Conservation (phyloP, 768 basidiomycete genomes). For the Hygrophorus russula region DNA sequence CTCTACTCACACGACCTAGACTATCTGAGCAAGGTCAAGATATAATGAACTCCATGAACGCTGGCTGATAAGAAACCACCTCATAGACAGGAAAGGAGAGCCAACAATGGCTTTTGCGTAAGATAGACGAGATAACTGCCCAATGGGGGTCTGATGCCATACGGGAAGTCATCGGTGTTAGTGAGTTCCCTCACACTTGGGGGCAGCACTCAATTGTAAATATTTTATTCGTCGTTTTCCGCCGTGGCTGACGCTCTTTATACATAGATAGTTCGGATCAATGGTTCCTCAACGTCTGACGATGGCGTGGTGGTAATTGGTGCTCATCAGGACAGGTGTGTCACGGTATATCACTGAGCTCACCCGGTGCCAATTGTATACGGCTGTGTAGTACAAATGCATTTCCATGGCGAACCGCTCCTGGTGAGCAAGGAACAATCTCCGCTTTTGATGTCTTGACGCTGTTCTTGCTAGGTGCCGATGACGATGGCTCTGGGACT, state of each 20-base stretch:
- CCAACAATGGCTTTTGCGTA: constrained; percentile 66
- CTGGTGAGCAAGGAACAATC: background rate
- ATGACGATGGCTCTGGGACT: constrained; percentile 66
- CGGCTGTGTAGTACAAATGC: constrained; percentile 1
- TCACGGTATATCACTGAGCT: constrained; percentile 6
- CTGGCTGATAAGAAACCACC: too few species aligned
- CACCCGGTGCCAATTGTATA: background rate
- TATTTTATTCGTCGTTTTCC: constrained; percentile 1
- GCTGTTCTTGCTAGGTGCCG: constrained; percentile 1
- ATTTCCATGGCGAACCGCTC: constrained; percentile 2
- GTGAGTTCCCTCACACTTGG: constrained; percentile 75
- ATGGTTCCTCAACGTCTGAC: constrained; percentile 53
- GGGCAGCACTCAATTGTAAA: constrained; percentile 72
- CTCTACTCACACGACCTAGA: constrained; percentile 25
- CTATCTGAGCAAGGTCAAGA: constrained; percentile 72
- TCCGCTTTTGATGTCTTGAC: background rate
- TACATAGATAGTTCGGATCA: constrained; percentile 63
- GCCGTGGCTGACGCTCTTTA: constrained; percentile 8
- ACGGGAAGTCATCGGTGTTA: constrained; percentile 44
- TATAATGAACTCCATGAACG: too few species aligned
- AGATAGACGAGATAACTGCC: constrained; percentile 57
- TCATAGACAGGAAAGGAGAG: constrained; percentile 70
- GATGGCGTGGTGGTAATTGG: constrained; percentile 58
- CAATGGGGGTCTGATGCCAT: constrained; percentile 49
- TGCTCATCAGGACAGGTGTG: constrained; percentile 78